Evolutionary conservation across 163 green algal genomes (phyloP).

Genomic region (Scenedesmus sp.): DNA sequence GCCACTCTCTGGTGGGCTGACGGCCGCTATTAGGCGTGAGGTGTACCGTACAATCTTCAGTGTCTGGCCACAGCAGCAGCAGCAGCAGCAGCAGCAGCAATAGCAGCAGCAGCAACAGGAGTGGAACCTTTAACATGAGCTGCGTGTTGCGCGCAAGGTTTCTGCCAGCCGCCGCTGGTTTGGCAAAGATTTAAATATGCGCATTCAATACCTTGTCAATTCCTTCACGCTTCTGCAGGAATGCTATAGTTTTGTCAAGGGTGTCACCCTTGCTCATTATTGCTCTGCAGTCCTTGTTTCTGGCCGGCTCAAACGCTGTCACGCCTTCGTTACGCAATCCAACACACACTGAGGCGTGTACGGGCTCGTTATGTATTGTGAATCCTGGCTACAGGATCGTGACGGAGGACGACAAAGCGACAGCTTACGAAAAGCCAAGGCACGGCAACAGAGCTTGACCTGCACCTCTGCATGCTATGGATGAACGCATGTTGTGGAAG

Average conservation of each 20-base stretch:
- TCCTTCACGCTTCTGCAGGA: constrained; percentile 81
- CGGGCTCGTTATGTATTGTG: too few relatives aligned
- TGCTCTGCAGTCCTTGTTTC: not conserved
- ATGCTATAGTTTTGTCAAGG: constrained; percentile 76
- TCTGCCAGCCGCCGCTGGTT: not conserved
- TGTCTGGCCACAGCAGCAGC: constrained; percentile 19
- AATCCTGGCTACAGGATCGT: not conserved
- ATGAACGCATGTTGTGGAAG: not conserved
- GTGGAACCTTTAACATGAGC: too few relatives aligned
- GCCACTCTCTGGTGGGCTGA: constrained; percentile 60
- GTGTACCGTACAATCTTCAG: constrained; percentile 87
- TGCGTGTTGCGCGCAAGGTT: too few relatives aligned
- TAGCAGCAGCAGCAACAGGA: not conserved
- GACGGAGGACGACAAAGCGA: not conserved
- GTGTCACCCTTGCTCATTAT: constrained; percentile 46
- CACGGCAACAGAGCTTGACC: not conserved
- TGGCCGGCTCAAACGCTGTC: too few relatives aligned
- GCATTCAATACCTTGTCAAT: constrained; percentile 87
- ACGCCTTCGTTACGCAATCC: too few relatives aligned
- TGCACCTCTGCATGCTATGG: not conserved
- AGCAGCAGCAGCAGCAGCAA: not conserved
- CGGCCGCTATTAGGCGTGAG: constrained; percentile 75
- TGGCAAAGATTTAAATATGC: not conserved
- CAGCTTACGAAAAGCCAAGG: not conserved
- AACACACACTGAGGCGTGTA: not conserved